Evolutionary conservation across 495 filamentous ascomycete genomes (phyloP).

Genomic region (Daldinia loculata): DNA sequence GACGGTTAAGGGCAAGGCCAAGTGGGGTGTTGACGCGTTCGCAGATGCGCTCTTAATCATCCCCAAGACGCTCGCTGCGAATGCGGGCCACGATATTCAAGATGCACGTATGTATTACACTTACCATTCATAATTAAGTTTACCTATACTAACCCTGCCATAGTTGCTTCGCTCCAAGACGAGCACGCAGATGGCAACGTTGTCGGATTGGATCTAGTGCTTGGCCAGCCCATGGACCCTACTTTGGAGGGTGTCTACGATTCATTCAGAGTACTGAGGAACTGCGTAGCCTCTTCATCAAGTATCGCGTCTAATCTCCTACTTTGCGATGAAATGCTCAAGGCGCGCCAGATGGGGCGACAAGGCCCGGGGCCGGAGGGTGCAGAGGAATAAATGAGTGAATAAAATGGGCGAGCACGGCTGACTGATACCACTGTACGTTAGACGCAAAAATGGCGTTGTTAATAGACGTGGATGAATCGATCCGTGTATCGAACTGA

Average conservation of each 20-base stretch:
- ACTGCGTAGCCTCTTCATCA: constrained; percentile 90
- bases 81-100: constrained; percentile 95
- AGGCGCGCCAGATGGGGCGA: constrained; percentile 91
- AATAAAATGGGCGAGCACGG: constrained; percentile 6
- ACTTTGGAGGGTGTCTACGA: constrained; percentile 92
- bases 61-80: constrained; percentile 95
- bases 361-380: constrained; percentile 62
- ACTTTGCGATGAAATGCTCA: constrained; percentile 95
- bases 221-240: constrained; percentile 96
- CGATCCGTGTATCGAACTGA: constrained; percentile 5
- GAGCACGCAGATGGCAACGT: constrained; percentile 84
- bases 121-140: neutral
- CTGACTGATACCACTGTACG: constrained; percentile 39
- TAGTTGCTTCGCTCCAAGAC: constrained; percentile 85
- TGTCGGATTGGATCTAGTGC: constrained; percentile 84
- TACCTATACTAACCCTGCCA: constrained; percentile 35
- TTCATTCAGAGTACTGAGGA: constrained; percentile 92
- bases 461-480: constrained; percentile 30
- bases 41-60: constrained; percentile 93
- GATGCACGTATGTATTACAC: constrained; percentile 73
- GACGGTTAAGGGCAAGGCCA: constrained; percentile 95
- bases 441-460: constrained; percentile 34
- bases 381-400: constrained; percentile 51
- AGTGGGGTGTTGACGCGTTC: constrained; percentile 92
- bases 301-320: constrained; percentile 96